Conservation (phyloP, 257 asterid species). For the Pogostemon cablin region DNA sequence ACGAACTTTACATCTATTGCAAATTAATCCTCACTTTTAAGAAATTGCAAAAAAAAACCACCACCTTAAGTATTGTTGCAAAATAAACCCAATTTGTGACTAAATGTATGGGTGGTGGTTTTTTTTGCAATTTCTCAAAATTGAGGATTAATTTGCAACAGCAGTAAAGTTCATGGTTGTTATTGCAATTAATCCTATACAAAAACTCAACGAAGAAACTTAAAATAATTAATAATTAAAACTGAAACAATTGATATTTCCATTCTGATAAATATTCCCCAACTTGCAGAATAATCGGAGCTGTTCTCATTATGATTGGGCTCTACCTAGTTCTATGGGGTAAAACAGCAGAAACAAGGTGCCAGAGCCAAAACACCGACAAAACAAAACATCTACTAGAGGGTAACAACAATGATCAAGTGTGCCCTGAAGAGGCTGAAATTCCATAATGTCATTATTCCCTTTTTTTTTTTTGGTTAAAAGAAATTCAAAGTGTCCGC, state of each 20-base stretch:
- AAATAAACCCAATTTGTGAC: too few relatives aligned
- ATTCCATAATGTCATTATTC: conserved; percentile 39
- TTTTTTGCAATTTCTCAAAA: too few relatives aligned
- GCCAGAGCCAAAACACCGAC: conserved; percentile 45
- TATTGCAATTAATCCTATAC: too few relatives aligned
- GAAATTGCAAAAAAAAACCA: too few relatives aligned
- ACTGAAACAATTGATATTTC: background rate
- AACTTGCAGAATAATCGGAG: conserved; percentile 71
- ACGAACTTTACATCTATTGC: too few relatives aligned
- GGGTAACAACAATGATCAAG: conserved; percentile 41
- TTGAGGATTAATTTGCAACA: too few relatives aligned
- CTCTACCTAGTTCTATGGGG: conserved; percentile 86
- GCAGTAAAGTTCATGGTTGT: too few relatives aligned
- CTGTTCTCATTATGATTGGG: conserved; percentile 67
- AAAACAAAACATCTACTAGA: conserved; percentile 63
- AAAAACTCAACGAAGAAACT: background rate
- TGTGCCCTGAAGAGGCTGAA: conserved; percentile 41
- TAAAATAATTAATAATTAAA: background rate
- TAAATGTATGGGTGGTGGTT: too few relatives aligned
- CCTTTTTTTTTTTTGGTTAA: background rate
- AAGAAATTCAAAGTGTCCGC: conserved; percentile 9
- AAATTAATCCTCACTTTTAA: too few relatives aligned
- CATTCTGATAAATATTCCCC: background rate
- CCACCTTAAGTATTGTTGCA: too few relatives aligned
- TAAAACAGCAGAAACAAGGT: conserved; percentile 62